Evolutionary conservation across 805 yeast species (phyloP).

Genomic region (Ogataea trehaloabstinens): DNA sequence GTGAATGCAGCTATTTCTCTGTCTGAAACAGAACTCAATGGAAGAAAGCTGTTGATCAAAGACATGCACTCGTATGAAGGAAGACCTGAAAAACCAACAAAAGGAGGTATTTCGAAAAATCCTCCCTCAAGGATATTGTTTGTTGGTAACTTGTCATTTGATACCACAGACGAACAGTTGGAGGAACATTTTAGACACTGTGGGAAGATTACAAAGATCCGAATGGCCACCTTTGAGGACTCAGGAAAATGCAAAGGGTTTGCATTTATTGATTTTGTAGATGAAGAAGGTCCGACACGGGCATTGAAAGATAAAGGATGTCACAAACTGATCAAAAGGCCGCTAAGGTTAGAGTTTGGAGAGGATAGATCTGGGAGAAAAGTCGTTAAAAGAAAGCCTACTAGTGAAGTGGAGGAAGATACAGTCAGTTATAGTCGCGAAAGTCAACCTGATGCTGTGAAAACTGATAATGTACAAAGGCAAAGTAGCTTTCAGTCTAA

Average conservation of each 20-base stretch:
- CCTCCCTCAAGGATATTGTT: slow-evolving; percentile 88
- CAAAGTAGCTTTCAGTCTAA: not conserved
- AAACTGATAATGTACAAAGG: not conserved
- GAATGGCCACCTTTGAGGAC: slow-evolving; percentile 99
- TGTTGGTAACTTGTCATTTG: slow-evolving; percentile 91
- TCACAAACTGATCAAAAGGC: slow-evolving; percentile 66
- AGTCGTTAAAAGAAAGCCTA: slow-evolving; percentile 22
- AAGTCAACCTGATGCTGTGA: not conserved
- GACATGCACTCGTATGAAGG: slow-evolving; percentile 81
- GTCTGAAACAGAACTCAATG: slow-evolving; percentile 72
- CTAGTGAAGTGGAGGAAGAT: slow-evolving; percentile 24
- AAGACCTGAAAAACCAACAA: slow-evolving; percentile 62
- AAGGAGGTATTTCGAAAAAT: slow-evolving; percentile 53
- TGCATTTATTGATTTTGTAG: slow-evolving; percentile 84
- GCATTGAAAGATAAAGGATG: slow-evolving; percentile 75
- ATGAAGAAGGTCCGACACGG: slow-evolving; percentile 75
- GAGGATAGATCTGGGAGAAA: slow-evolving; percentile 74
- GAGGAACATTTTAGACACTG: slow-evolving; percentile 85
- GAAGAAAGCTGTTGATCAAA: slow-evolving; percentile 84
- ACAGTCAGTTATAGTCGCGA: slow-evolving; percentile 11
- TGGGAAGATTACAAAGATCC: slow-evolving; percentile 77
- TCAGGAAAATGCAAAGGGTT: slow-evolving; percentile 96
- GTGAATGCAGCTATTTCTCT: slow-evolving; percentile 61
- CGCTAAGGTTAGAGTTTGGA: slow-evolving; percentile 85
- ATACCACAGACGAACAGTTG: slow-evolving; percentile 77